A percentile compares a stretch with the other conserved stretches of the same genome.
These are phyloP conservation scores for Auxenochlorella pyrenoidosa DNA, from an alignment of 139 green algal genomes.

Conservation along the genomic window DNA sequence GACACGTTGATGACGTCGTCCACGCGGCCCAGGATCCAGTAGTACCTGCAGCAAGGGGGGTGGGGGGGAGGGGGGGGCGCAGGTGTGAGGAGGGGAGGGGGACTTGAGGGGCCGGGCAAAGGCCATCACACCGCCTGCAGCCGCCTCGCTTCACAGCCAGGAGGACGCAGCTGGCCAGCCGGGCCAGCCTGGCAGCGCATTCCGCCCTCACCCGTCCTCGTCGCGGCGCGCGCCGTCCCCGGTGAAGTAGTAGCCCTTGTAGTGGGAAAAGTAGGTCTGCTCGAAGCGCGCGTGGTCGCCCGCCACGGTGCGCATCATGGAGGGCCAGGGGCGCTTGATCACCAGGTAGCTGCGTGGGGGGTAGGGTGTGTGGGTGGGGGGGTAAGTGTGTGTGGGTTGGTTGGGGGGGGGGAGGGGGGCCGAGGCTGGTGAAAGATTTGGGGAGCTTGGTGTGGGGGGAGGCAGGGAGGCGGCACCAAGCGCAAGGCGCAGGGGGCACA, in stretches of 20 bases:
- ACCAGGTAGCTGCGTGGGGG: slow-evolving; percentile 49
- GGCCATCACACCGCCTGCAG: no score
- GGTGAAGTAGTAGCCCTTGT: slow-evolving; percentile 96
- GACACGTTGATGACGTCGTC: slow-evolving; percentile 95
- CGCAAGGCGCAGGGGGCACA: no score
- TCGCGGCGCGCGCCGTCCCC: slow-evolving; percentile 75
- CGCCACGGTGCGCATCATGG: slow-evolving; percentile 84
- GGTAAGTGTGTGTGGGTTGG: not conserved
- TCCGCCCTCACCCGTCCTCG: slow-evolving; percentile 63
- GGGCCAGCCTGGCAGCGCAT: no score
- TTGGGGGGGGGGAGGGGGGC: not conserved
- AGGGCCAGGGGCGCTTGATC: slow-evolving; percentile 91
- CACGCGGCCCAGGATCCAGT: slow-evolving; percentile 92
- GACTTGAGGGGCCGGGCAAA: not conserved
- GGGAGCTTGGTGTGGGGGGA: no score
- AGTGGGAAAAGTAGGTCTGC: slow-evolving; percentile 93
- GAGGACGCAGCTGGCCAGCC: no score
- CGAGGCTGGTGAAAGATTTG: not conserved
- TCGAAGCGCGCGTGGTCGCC: slow-evolving; percentile 95
- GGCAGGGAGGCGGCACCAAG: no score
- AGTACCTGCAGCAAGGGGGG: slow-evolving; percentile 52
- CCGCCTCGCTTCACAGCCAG: no score
- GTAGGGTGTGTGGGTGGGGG: not conserved
- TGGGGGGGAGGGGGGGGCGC: not conserved
- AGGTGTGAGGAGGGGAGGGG: not conserved